These are phyloP conservation scores for Cercophora sp. DNA, from an alignment of 495 filamentous ascomycete genomes.

Conservation along the genomic window DNA sequence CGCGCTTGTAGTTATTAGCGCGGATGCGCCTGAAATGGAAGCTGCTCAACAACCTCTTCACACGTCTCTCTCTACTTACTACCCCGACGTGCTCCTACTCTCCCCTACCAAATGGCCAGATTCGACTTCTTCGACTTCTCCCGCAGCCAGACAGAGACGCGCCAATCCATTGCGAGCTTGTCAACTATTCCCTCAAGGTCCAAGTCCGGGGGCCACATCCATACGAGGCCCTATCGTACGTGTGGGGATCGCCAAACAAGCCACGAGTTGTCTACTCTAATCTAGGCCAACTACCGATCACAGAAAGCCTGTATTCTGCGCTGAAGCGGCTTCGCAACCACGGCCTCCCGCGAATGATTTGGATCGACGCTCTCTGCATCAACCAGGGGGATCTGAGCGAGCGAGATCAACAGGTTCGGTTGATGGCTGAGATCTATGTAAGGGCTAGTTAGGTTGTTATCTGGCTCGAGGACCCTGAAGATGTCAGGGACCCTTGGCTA, in stretches of 20 bases:
- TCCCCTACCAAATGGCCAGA: neutral
- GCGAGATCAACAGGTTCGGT: neutral
- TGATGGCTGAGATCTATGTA: neutral
- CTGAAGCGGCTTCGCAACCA: neutral
- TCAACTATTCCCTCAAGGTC: neutral
- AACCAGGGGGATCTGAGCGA: neutral
- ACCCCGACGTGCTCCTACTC: no score
- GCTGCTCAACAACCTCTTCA: no score
- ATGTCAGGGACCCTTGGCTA: no score
- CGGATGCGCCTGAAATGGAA: no score
- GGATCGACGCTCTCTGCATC: slow-evolving; percentile 6
- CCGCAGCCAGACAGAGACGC: neutral
- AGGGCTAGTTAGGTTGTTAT: neutral
- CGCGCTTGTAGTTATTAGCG: no score
- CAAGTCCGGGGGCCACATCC: neutral
- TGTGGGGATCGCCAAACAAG: neutral
- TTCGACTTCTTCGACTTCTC: neutral
- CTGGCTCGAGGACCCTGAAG: neutral
- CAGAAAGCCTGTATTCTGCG: neutral
- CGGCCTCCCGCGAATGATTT: neutral
- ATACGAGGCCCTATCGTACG: slow-evolving; percentile 4
- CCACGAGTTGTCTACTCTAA: neutral
- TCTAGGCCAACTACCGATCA: neutral
- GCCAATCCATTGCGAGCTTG: neutral
- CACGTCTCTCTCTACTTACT: no score